Percentiles rank a stretch among this genome's conserved stretches.
phyloP scores from a whole-genome alignment of 1,139 yeast genomes.

The Pichia sp. region DNA sequence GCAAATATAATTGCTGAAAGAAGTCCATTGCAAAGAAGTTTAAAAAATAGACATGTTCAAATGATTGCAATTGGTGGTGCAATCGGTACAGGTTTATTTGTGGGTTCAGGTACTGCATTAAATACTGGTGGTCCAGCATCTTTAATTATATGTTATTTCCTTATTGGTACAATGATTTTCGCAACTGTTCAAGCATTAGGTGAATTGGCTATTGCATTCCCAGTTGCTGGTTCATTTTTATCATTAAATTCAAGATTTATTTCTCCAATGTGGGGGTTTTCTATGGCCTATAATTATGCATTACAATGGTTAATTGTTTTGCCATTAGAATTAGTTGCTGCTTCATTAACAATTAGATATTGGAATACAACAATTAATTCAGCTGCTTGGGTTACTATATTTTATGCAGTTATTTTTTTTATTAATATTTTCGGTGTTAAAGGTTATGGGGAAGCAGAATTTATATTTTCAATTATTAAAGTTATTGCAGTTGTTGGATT shows the following conservation, averaged over 20 bases:
- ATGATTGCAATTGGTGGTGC: slow-evolving; percentile 85
- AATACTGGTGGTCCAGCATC: slow-evolving; percentile 61
- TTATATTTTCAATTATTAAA: slow-evolving; percentile 50
- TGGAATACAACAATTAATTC: slow-evolving; percentile 53
- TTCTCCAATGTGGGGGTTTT: slow-evolving; percentile 68
- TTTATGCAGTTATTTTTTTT: slow-evolving; percentile 48
- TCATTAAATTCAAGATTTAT: slow-evolving; percentile 55
- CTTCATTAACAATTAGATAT: slow-evolving; percentile 54
- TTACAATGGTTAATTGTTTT: slow-evolving; percentile 58
- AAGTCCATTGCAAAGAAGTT: slow-evolving; percentile 57
- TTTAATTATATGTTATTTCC: slow-evolving; percentile 44
- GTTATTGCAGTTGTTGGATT: slow-evolving; percentile 56
- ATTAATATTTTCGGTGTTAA: slow-evolving; percentile 52
- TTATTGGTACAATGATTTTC: slow-evolving; percentile 44
- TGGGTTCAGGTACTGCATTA: slow-evolving; percentile 58
- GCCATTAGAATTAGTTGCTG: slow-evolving; percentile 64
- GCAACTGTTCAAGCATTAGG: slow-evolving; percentile 63
- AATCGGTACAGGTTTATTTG: slow-evolving; percentile 59
- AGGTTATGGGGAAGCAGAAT: slow-evolving; percentile 62
- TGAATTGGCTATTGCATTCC: slow-evolving; percentile 57
- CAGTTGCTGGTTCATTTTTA: slow-evolving; percentile 61
- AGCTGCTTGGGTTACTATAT: slow-evolving; percentile 59
- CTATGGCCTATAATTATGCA: slow-evolving; percentile 61
- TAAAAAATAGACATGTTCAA: slow-evolving; percentile 58
- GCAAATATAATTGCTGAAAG: slow-evolving; percentile 54